A percentile compares a stretch with the other conserved stretches of the same genome.
Evolutionary conservation across 768 basidiomycete species (phyloP).

Genomic region (Boletus edulis): DNA sequence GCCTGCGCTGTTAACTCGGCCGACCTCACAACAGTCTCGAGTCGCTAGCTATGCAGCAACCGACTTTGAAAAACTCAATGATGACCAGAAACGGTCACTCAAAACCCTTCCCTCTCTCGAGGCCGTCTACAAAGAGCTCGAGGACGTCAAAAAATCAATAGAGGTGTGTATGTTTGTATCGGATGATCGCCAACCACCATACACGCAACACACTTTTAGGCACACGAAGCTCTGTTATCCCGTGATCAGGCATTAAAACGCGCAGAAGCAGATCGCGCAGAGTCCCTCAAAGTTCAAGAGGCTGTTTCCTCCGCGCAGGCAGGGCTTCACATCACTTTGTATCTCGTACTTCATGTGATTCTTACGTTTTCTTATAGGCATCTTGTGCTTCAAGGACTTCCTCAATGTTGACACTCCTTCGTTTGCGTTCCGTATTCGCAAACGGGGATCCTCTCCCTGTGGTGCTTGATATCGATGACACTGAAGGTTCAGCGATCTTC

Average conservation of each 20-base stretch:
- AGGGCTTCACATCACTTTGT: slow-evolving; percentile 5
- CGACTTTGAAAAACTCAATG: slow-evolving; percentile 72
- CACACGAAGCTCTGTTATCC: slow-evolving; percentile 59
- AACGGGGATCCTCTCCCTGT: slow-evolving; percentile 43
- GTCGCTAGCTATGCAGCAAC: slow-evolving; percentile 69
- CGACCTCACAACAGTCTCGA: slow-evolving; percentile 50
- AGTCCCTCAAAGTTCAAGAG: slow-evolving; percentile 51
- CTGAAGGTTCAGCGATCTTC: slow-evolving; percentile 56
- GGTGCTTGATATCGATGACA: slow-evolving; percentile 42
- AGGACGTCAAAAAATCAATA: slow-evolving; percentile 78
- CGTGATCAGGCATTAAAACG: slow-evolving; percentile 55
- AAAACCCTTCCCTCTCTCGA: slow-evolving; percentile 75
- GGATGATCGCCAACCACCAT: not conserved
- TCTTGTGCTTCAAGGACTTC: slow-evolving; percentile 41
- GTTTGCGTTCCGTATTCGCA: slow-evolving; percentile 50
- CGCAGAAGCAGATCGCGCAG: slow-evolving; percentile 53
- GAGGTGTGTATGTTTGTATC: slow-evolving; percentile 63
- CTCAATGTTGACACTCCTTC: slow-evolving; percentile 57
- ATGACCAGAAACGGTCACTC: slow-evolving; percentile 78
- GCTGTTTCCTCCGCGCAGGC: slow-evolving; percentile 64
- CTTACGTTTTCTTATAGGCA: slow-evolving; percentile 35
- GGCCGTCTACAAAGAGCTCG: slow-evolving; percentile 76
- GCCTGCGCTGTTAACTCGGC: slow-evolving; percentile 12
- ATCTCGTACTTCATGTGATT: not conserved
- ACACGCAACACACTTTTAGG: slow-evolving; percentile 35